Conservation (phyloP, 2,329 filamentous ascomycete genomes). For the Dactylellina sp. region DNA sequence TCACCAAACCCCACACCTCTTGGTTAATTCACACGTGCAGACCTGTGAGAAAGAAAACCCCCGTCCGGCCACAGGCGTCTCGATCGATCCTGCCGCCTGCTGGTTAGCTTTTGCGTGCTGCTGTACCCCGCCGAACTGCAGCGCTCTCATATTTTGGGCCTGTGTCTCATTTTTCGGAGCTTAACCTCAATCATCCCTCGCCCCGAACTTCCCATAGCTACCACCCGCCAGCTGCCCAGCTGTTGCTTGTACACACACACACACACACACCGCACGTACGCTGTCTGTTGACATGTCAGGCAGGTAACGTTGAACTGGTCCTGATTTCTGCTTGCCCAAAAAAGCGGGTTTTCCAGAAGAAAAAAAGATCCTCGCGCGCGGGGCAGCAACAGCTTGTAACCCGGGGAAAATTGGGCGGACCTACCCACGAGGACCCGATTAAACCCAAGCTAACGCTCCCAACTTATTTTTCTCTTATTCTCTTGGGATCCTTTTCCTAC, state of each 20-base stretch:
- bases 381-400: too few relatives aligned
- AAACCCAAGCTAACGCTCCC: slow-evolving; percentile 12
- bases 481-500: slow-evolving; percentile 5
- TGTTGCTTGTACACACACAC: background rate
- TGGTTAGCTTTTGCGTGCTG: background rate
- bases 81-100: background rate
- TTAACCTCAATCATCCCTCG: slow-evolving; percentile 13
- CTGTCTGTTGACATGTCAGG: slow-evolving; percentile 31
- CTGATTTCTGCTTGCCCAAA: background rate
- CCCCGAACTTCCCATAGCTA: background rate
- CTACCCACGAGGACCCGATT: too few relatives aligned
- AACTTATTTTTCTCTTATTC: slow-evolving; percentile 7
- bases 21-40: slow-evolving; percentile 27
- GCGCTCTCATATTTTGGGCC: too few relatives aligned
- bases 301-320: slow-evolving; percentile 32
- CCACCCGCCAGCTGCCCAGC: background rate
- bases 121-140: slow-evolving; percentile 6
- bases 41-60: background rate
- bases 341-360: too few relatives aligned
- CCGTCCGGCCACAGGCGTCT: background rate
- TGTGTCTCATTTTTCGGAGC: slow-evolving; percentile 20
- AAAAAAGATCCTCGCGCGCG: too few relatives aligned
- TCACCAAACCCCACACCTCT: background rate
- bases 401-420: too few relatives aligned
- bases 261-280: background rate